phyloP scores from a whole-genome alignment of 2,329 filamentous ascomycete genomes.

The Aplosporella prunicola region DNA sequence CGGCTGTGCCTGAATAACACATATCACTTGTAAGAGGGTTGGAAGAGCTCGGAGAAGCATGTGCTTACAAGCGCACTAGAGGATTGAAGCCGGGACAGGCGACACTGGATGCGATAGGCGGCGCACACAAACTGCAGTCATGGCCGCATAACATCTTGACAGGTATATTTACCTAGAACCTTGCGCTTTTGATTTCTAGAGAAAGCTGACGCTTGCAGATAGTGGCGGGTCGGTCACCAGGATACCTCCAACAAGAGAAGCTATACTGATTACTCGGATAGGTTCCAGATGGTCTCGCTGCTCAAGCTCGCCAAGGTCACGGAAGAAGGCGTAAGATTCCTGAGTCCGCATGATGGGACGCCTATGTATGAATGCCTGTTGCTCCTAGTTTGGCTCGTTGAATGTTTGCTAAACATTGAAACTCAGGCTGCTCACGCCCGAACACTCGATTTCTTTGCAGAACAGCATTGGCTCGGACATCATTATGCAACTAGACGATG shows the following conservation, averaged over 20 bases:
- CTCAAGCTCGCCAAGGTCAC: slow-evolving; percentile 89
- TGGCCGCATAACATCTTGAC: slow-evolving; percentile 96
- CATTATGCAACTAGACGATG: slow-evolving; percentile 99
- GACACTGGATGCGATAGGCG: slow-evolving; percentile 75
- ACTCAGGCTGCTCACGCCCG: slow-evolving; percentile 72
- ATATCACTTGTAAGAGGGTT: slow-evolving; percentile 60
- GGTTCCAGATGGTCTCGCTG: slow-evolving; percentile 98
- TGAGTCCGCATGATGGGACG: slow-evolving; percentile 89
- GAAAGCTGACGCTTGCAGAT: slow-evolving; percentile 31
- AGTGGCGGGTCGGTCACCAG: slow-evolving; percentile 35
- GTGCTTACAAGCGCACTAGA: slow-evolving; percentile 18
- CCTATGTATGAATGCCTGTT: slow-evolving; percentile 55
- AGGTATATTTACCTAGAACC: no score
- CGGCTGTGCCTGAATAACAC: slow-evolving; percentile 94
- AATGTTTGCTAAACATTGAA: slow-evolving; percentile 1
- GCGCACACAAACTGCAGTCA: slow-evolving; percentile 87
- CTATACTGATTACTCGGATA: slow-evolving; percentile 34
- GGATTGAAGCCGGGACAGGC: slow-evolving; percentile 91
- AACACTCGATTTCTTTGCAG: slow-evolving; percentile 91
- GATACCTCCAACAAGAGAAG: slow-evolving; percentile 12
- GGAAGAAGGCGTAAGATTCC: slow-evolving; percentile 88
- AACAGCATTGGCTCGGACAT: slow-evolving; percentile 98
- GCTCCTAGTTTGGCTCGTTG: no score
- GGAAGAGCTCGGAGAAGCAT: not conserved
- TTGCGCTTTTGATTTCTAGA: slow-evolving; percentile 11